Base-by-base conservation (phyloP, 1,139 yeast species). In the Nadsonia starkeyi-henricii region DNA sequence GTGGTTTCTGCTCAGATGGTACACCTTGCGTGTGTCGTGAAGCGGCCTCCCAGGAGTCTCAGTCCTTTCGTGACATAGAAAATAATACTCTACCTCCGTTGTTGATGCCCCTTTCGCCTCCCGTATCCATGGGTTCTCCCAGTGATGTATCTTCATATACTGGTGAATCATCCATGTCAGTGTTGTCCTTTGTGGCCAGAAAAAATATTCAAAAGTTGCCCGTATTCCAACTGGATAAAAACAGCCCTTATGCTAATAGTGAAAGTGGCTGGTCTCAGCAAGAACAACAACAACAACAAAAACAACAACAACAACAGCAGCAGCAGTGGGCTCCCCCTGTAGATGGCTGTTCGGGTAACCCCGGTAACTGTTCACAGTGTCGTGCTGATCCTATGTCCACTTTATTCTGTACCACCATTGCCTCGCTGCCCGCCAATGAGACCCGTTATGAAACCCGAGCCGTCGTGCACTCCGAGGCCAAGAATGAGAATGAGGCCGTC, bases 1-100 rank as follows among this genome's bases (percentile, higher is more conserved):
- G 97, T 66, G 96, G 96, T 1, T 89, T 89, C 64, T 89, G 97
- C 61, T 78, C 95, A 1, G 95, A 84, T 57, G 94, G 82, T 54
- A 81, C 95, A 0, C 93, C 95, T 3, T 89, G 97, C 66, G 85
- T 89, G 2, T 89, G 97, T 63, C 77, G 91, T 33, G 95, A 64
- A 82, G 59, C 52, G 12, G 56, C 54, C 13, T 41, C 45, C 1
- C 44, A 43, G 26, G 20, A 42, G n/a, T 18, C 43, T 2, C 44
- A 46, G 43, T n/a, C 41, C 7, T 51, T 57, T 41, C 48, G 54
- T 46, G 57, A 55, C 54, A 53, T 47, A 52, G 54, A 39, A 8
- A 30, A 21, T n/a, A 46, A 36, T 33, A 39, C 30, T 19, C 39
- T 46, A 28, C 52, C 45, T 43, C 50, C 45, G 36, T 39, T 41